Evolutionary conservation across 2,329 filamentous ascomycete species (phyloP), one percentile per base, ranked within the genome.

Genomic region (Massarina eburnea): DNA sequence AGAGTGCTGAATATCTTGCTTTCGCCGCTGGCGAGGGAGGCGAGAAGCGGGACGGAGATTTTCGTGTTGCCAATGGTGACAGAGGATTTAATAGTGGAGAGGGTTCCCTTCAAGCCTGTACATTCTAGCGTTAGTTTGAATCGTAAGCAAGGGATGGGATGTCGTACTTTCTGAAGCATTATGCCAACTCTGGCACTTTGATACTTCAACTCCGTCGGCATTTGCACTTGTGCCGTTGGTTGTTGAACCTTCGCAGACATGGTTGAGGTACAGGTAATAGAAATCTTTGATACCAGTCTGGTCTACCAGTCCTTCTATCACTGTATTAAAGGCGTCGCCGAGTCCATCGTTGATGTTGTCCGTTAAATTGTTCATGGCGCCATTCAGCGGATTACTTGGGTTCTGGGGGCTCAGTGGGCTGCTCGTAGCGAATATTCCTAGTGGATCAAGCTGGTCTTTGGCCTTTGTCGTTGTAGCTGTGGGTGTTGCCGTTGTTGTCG

Each of bases 1-100:
- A 49, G 21, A n/a, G 3, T 46, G 9, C 33, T 22, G 3, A 49
- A 43, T 7, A 55, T 19, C 12, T 33, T 26, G 18, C 41, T 29
- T 15, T 48, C 22, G 3, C 51, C 51, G 20, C 44, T 38, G 1
- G 41, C 22, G 7, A 57, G 22, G 14, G 49, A 30, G 32, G 41
- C 45, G 27, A 58, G 26, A 5, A 58, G 17, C 4, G 58, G 56
- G 3, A 52, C 33, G 3, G 58, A 58, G 17, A 59, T 44, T 12
- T 44, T 52, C 2, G 52, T 55, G 10, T 44, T 37, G 18, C 48
- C 52, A n/a, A 58, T 34, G 3, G 52, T 40, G 19, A 58, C n/a
- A 14, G 48, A 51, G 9, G 54, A 57, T 38, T 35, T 39, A 3
- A 57, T 43, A 19, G 39, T 34, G 17, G 15, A 38, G 9, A 43